Conservation (phyloP, 2,329 filamentous ascomycete species). For the Botrytis galanthina region DNA sequence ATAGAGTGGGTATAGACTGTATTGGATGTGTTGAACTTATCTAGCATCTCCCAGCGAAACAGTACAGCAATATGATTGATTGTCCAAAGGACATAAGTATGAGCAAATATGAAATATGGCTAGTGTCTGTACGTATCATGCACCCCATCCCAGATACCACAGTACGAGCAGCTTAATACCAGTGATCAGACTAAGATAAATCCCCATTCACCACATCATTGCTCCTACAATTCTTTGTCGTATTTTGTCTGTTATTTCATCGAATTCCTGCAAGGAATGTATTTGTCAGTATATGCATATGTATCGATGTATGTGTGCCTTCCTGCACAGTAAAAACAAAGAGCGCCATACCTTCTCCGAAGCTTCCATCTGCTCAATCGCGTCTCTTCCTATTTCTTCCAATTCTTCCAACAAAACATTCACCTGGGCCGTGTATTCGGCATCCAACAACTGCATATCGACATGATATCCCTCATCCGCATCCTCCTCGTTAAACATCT, state of each 20-base stretch:
- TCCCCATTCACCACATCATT: conserved; percentile 6
- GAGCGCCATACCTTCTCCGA: conserved; percentile 33
- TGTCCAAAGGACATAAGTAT: neutral
- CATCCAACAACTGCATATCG: conserved; percentile 29
- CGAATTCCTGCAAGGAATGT: conserved; percentile 23
- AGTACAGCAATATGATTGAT: neutral
- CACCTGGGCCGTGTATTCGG: conserved; percentile 26
- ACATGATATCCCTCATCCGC: conserved; percentile 24
- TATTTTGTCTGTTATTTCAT: conserved; percentile 11
- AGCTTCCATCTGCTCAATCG: conserved; percentile 30
- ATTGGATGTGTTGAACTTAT: neutral
- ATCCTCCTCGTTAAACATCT: conserved; percentile 25
- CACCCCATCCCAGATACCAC: neutral
- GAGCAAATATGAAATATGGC: neutral
- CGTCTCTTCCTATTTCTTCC: conserved; percentile 23
- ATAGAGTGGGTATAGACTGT: neutral
- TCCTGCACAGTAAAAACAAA: neutral
- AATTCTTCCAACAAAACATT: conserved; percentile 31
- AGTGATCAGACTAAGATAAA: neutral
- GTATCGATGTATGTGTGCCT: neutral
- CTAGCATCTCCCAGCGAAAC: neutral
- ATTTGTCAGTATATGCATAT: neutral
- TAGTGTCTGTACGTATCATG: neutral
- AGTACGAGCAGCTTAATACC: neutral
- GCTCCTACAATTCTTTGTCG: conserved; percentile 7